A percentile compares a stretch with the other conserved stretches of the same genome.
Evolutionary conservation across 768 basidiomycete species (phyloP).

Genomic region (Termitomyces sp.): DNA sequence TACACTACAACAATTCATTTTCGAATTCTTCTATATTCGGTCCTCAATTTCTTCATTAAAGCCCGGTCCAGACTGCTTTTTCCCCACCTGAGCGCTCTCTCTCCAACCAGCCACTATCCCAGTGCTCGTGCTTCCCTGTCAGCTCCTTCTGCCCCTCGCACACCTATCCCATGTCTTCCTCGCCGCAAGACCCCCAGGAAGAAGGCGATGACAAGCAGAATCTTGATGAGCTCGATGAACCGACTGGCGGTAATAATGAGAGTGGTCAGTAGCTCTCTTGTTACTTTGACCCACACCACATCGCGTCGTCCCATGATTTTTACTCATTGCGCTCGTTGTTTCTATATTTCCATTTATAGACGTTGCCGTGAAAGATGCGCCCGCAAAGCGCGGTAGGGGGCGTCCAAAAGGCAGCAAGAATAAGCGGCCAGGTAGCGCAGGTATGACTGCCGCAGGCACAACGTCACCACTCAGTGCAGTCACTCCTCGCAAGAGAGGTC

Average conservation of each 20-base stretch:
- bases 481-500: constrained; percentile 52
- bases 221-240: constrained; percentile 55
- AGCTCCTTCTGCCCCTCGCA: constrained; percentile 11
- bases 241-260: constrained; percentile 31
- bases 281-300: not conserved
- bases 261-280: constrained; percentile 28
- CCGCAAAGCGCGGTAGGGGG: constrained; percentile 75
- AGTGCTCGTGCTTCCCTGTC: constrained; percentile 22
- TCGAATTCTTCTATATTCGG: constrained; percentile 62
- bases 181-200: constrained; percentile 46
- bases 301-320: constrained; percentile 7
- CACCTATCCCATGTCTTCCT: constrained; percentile 52
- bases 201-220: constrained; percentile 49
- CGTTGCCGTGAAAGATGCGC: constrained; percentile 31
- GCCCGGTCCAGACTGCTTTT: constrained; percentile 53
- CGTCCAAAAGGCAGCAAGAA: constrained; percentile 88
- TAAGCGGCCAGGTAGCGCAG: constrained; percentile 36
- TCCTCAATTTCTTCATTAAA: constrained; percentile 73
- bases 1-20: constrained; percentile 65
- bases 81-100: constrained; percentile 49
- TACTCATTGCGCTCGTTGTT: constrained; percentile 19
- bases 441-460: constrained; percentile 24
- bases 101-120: constrained; percentile 31
- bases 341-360: constrained; percentile 23
- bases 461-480: constrained; percentile 29